These are phyloP conservation scores for Tolypocladium pustulatum DNA, from an alignment of 2,329 filamentous ascomycete genomes.

Conservation along the genomic window DNA sequence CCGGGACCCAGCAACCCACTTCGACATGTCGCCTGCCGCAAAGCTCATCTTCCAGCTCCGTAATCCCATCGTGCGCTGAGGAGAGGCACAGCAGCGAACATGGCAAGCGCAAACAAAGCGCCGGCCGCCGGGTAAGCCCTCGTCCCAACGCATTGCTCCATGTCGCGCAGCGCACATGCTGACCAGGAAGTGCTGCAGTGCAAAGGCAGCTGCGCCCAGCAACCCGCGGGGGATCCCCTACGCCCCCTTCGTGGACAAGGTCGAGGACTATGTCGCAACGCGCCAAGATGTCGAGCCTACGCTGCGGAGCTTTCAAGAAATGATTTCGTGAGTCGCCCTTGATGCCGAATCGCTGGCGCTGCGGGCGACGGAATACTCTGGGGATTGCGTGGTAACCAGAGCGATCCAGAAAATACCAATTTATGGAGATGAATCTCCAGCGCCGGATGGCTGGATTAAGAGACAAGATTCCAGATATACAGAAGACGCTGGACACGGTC, in stretches of 20 bases:
- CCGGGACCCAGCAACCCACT: slow-evolving; percentile 17
- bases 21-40: slow-evolving; percentile 19
- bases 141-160: no score
- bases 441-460: slow-evolving; percentile 69
- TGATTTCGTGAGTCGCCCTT: slow-evolving; percentile 65
- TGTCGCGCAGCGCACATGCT: not conserved
- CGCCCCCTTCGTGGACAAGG: slow-evolving; percentile 78
- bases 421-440: slow-evolving; percentile 95
- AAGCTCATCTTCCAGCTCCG: slow-evolving; percentile 15
- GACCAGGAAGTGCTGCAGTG: slow-evolving; percentile 7
- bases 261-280: slow-evolving; percentile 77
- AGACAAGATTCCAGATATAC: slow-evolving; percentile 95
- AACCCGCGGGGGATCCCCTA: slow-evolving; percentile 77
- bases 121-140: slow-evolving; percentile 20
- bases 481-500: slow-evolving; percentile 90
- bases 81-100: slow-evolving; percentile 15
- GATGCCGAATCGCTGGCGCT: not conserved
- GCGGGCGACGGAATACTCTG: not conserved
- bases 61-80: slow-evolving; percentile 10
- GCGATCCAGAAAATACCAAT: slow-evolving; percentile 80
- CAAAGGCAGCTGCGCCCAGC: slow-evolving; percentile 44
- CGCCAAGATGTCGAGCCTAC: slow-evolving; percentile 72
- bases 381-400: slow-evolving; percentile 1
- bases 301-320: slow-evolving; percentile 78
- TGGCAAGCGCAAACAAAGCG: slow-evolving; percentile 31